Percentiles rank a stretch among this genome's conserved stretches.
phyloP scores from a whole-genome alignment of 1,284 basidiomycete genomes.

The Cryptococcus neoformans region DNA sequence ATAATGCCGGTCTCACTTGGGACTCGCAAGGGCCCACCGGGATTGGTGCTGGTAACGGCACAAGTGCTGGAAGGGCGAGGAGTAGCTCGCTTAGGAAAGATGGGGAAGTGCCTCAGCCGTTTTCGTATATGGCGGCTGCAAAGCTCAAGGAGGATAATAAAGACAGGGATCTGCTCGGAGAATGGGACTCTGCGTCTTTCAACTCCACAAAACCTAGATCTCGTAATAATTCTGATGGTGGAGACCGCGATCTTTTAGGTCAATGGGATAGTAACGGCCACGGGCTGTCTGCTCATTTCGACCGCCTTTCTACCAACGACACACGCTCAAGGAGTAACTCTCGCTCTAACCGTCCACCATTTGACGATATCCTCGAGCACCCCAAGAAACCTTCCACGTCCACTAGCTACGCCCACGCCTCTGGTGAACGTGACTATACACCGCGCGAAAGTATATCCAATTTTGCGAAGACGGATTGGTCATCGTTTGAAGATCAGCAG shows the following conservation, averaged over 20 bases:
- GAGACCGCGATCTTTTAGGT: constrained; percentile 32
- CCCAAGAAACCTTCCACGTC: neutral
- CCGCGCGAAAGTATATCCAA: constrained; percentile 25
- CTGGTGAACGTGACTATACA: constrained; percentile 17
- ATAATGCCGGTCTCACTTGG: constrained; percentile 38
- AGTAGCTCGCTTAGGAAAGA: constrained; percentile 21
- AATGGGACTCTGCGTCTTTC: constrained; percentile 11
- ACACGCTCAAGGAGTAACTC: constrained; percentile 12
- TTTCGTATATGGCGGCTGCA: constrained; percentile 16
- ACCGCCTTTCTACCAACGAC: constrained; percentile 7
- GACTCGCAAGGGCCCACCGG: constrained; percentile 29
- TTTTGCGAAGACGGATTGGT: constrained; percentile 16
- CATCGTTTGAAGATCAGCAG: neutral
- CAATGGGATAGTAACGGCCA: constrained; percentile 32
- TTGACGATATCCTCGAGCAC: constrained; percentile 23
- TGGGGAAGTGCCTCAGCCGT: constrained; percentile 16
- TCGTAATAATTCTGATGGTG: constrained; percentile 1
- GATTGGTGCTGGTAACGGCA: constrained; percentile 5
- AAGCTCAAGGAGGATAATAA: neutral
- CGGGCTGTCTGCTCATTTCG: constrained; percentile 34
- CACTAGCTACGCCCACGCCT: neutral
- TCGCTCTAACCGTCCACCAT: constrained; percentile 7
- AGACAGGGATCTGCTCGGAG: constrained; percentile 17
- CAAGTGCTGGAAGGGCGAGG: constrained; percentile 15
- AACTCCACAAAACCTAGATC: neutral